phyloP scores from a whole-genome alignment of 2,329 filamentous ascomycete genomes.

The Paracorniculantispora psalliotae region DNA sequence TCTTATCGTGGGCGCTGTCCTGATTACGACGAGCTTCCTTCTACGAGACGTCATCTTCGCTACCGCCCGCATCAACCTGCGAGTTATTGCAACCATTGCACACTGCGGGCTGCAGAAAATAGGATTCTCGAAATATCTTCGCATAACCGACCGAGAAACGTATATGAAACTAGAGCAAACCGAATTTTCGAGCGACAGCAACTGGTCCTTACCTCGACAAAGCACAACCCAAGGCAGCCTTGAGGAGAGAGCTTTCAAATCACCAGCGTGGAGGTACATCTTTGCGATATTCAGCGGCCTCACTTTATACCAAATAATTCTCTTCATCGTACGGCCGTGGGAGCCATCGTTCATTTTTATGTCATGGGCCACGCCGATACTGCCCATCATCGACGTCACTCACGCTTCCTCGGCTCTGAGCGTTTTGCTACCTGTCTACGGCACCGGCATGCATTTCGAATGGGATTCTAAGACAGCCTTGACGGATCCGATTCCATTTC shows the following conservation, averaged over 20 bases:
- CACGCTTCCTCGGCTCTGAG: slow-evolving; percentile 27
- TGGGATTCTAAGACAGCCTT: slow-evolving; percentile 27
- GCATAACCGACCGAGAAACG: not conserved
- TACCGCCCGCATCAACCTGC: slow-evolving; percentile 17
- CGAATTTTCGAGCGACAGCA: not conserved
- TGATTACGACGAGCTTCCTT: slow-evolving; percentile 17
- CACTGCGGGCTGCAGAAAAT: not conserved
- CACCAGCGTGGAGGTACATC: not conserved
- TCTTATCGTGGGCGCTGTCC: slow-evolving; percentile 10
- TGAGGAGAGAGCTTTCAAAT: not conserved
- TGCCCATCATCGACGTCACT: slow-evolving; percentile 31
- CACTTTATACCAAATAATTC: slow-evolving; percentile 20
- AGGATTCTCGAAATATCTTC: not conserved
- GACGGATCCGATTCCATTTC: slow-evolving; percentile 15
- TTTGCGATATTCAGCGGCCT: slow-evolving; percentile 12
- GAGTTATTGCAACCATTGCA: slow-evolving; percentile 19
- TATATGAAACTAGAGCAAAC: not conserved
- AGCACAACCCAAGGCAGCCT: not conserved
- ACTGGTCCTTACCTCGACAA: not conserved
- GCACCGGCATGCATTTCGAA: slow-evolving; percentile 22
- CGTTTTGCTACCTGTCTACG: slow-evolving; percentile 20
- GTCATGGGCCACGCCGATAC: slow-evolving; percentile 29
- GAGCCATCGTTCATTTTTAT: slow-evolving; percentile 30
- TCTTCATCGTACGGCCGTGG: slow-evolving; percentile 24
- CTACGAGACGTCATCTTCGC: slow-evolving; percentile 21